phyloP scores from a whole-genome alignment of 345 rosid genomes.

The Cochlearia excelsa region DNA sequence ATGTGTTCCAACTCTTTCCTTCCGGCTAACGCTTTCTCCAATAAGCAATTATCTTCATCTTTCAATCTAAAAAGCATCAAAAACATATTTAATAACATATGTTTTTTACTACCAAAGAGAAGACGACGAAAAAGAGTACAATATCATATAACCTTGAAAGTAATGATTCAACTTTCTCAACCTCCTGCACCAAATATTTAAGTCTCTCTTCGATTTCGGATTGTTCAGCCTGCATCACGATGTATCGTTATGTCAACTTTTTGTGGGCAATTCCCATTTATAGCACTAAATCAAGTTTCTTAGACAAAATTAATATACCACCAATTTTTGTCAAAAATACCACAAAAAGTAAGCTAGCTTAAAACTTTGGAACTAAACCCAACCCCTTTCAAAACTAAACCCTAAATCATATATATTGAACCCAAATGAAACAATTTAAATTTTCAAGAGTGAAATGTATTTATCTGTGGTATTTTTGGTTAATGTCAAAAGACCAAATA shows the following conservation, averaged over 20 bases:
- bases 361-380: too few species aligned
- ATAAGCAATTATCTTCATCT: conserved; percentile 57
- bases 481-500: conserved; percentile 3
- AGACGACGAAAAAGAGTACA: conserved; percentile 11
- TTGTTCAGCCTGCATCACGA: conserved; percentile 68
- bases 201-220: conserved; percentile 68
- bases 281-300: too few species aligned
- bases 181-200: conserved; percentile 49
- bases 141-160: conserved; percentile 50
- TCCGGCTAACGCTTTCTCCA: conserved; percentile 42
- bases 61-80: conserved; percentile 50
- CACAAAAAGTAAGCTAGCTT: too few species aligned
- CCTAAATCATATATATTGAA: too few species aligned
- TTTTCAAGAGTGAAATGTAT: too few species aligned
- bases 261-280: too few species aligned
- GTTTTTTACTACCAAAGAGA: conserved; percentile 7
- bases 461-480: not conserved
- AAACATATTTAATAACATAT: not conserved
- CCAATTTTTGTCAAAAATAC: too few species aligned
- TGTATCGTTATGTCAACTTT: not conserved
- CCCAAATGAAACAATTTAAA: too few species aligned
- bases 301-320: too few species aligned
- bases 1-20: conserved; percentile 49
- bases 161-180: conserved; percentile 50
- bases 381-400: too few species aligned